phyloP scores from a whole-genome alignment of 257 asterid genomes.

The Capsicum pubescens region DNA sequence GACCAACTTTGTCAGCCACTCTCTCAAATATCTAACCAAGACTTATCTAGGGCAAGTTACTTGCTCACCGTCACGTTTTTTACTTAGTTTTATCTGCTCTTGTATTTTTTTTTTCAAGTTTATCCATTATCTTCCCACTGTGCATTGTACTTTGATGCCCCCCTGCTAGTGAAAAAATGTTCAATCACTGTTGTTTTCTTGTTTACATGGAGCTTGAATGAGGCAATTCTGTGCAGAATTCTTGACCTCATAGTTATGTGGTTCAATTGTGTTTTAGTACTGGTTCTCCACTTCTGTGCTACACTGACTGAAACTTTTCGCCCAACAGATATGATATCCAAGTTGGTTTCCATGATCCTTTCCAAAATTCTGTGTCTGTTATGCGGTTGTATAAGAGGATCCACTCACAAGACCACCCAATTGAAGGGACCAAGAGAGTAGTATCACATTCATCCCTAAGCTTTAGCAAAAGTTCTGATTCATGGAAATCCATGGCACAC shows the following conservation, averaged over 20 bases:
- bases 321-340: conserved; percentile 54
- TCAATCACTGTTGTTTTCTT: not conserved
- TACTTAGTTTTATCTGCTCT: conserved; percentile 8
- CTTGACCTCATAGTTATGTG: not conserved
- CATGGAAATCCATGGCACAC: conserved; percentile 36
- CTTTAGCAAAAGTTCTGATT: conserved; percentile 29
- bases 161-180: conserved; percentile 7
- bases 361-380: conserved; percentile 53
- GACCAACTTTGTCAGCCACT: conserved; percentile 64
- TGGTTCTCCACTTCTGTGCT: not conserved
- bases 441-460: conserved; percentile 25
- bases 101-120: not conserved
- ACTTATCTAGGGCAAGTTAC: conserved; percentile 62
- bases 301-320: conserved; percentile 22
- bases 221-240: conserved; percentile 14
- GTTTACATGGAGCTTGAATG: conserved; percentile 20
- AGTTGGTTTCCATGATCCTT: conserved; percentile 56
- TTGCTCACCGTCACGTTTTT: conserved; percentile 1
- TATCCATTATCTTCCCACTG: not conserved
- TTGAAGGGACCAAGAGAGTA: conserved; percentile 30
- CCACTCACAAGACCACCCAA: conserved; percentile 51
- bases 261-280: not conserved
- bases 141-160: not conserved
- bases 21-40: conserved; percentile 59
- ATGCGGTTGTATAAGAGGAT: conserved; percentile 59